Conservation (phyloP, 2,329 filamentous ascomycete species). For the Cryoendolithus antarcticus region DNA sequence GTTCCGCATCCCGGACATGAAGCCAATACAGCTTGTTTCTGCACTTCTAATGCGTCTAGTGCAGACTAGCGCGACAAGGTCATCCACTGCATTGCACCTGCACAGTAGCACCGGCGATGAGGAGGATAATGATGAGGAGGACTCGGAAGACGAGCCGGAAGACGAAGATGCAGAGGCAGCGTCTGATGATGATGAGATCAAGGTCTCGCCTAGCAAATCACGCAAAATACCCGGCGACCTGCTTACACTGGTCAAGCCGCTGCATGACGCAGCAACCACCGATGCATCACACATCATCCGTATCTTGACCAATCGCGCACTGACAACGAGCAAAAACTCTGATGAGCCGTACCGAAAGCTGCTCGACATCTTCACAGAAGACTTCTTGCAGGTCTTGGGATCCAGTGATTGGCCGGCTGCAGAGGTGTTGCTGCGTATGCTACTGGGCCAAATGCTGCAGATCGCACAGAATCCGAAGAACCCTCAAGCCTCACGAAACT, state of each 20-base stretch:
- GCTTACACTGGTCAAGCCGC: conserved; percentile 39
- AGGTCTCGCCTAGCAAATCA: conserved; percentile 9
- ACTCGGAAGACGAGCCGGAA: conserved; percentile 22
- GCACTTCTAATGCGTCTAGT: conserved; percentile 90
- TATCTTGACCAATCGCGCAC: conserved; percentile 77
- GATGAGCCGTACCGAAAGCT: conserved; percentile 93
- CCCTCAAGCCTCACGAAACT: conserved; percentile 70
- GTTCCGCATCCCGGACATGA: conserved; percentile 77
- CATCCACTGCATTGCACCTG: conserved; percentile 15
- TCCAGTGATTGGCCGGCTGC: conserved; percentile 90
- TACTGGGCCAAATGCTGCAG: conserved; percentile 67
- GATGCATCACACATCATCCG: conserved; percentile 74
- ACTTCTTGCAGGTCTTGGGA: conserved; percentile 79
- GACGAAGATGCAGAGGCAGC: conserved; percentile 20
- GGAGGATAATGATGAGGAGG: conserved; percentile 14
- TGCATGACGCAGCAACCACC: conserved; percentile 57
- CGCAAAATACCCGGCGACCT: conserved; percentile 13
- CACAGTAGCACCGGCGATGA: conserved; percentile 10
- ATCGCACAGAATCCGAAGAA: conserved; percentile 65
- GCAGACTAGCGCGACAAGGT: conserved; percentile 65
- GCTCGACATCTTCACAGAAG: conserved; percentile 87
- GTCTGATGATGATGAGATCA: conserved; percentile 24
- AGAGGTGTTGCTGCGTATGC: conserved; percentile 65
- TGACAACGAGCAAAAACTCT: conserved; percentile 80
- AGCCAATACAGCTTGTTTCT: conserved; percentile 85